Percentiles rank a stretch among this genome's conserved stretches.
Evolutionary conservation across 2,329 filamentous ascomycete species (phyloP).

Genomic region (Thelonectria olida): DNA sequence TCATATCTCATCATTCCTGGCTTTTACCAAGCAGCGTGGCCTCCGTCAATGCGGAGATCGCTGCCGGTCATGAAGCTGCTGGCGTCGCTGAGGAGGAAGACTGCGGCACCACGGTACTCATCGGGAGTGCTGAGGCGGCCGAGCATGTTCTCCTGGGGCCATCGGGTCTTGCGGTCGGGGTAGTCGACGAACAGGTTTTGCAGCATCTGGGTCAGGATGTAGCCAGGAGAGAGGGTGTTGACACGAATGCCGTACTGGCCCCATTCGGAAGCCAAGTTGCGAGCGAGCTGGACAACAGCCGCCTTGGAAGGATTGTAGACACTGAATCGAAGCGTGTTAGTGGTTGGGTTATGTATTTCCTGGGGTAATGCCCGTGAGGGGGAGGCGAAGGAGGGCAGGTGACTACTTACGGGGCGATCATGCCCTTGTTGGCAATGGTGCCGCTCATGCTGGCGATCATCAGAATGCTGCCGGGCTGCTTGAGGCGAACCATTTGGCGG

Average conservation of each 20-base stretch:
- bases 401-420: slow-evolving; percentile 65
- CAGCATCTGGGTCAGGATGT: slow-evolving; percentile 86
- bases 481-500: slow-evolving; percentile 72
- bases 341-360: neutral
- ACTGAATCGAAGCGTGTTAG: slow-evolving; percentile 50
- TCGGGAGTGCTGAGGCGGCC: slow-evolving; percentile 71
- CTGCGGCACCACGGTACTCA: slow-evolving; percentile 76
- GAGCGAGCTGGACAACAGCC: slow-evolving; percentile 75
- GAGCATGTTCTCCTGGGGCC: slow-evolving; percentile 89
- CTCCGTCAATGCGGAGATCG: slow-evolving; percentile 76
- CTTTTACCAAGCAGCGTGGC: slow-evolving; percentile 68
- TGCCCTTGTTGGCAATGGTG: slow-evolving; percentile 69
- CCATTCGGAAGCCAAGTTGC: slow-evolving; percentile 79
- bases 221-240: slow-evolving; percentile 83
- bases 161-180: slow-evolving; percentile 73
- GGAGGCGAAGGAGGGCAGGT: neutral
- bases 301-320: slow-evolving; percentile 83
- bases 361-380: no score
- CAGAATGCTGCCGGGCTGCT: slow-evolving; percentile 68
- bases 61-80: slow-evolving; percentile 80
- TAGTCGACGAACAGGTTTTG: slow-evolving; percentile 79
- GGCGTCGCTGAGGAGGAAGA: slow-evolving; percentile 78
- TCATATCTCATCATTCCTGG: neutral
- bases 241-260: slow-evolving; percentile 77
- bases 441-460: slow-evolving; percentile 78